These are phyloP conservation scores for Phytophthora citrophthora DNA, from an alignment of 352 stramenopile species.

Conservation along the genomic window DNA sequence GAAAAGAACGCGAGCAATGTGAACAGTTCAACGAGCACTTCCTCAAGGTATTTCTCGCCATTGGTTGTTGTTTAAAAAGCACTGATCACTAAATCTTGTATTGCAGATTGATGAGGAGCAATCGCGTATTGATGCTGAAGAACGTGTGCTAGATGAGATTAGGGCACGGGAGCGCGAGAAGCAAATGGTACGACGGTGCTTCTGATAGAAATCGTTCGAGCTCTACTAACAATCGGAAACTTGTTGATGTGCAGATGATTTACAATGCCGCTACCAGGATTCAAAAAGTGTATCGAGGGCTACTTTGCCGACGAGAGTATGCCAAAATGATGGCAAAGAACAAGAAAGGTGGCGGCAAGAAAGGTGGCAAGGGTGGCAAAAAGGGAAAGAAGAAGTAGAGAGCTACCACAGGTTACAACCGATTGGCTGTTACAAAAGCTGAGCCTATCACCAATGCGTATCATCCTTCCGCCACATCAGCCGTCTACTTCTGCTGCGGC, in stretches of 20 bases:
- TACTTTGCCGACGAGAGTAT: constrained; percentile 68
- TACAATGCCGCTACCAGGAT: constrained; percentile 75
- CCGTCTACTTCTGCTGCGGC: constrained; percentile 25
- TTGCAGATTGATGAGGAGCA: constrained; percentile 85
- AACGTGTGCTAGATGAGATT: constrained; percentile 75
- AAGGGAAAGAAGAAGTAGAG: constrained; percentile 42
- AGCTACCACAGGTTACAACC: neutral
- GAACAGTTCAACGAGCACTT: constrained; percentile 86
- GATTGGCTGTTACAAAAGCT: constrained; percentile 14
- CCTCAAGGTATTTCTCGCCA: constrained; percentile 50
- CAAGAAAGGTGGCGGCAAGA: constrained; percentile 78
- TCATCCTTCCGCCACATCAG: neutral
- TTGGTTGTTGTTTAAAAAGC: neutral
- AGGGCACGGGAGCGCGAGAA: constrained; percentile 74
- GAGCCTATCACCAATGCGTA: constrained; percentile 7
- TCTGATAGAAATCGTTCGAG: too few relatives aligned
- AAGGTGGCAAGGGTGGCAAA: constrained; percentile 48
- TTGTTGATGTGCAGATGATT: constrained; percentile 49
- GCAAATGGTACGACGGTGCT: constrained; percentile 54
- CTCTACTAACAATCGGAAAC: neutral
- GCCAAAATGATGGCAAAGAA: constrained; percentile 83
- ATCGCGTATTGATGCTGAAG: constrained; percentile 81
- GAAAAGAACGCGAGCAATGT: constrained; percentile 61
- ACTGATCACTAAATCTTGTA: neutral
- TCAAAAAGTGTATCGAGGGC: constrained; percentile 84